Evolutionary conservation across 345 rosid species (phyloP).

Genomic region (Melaleuca alternifolia): DNA sequence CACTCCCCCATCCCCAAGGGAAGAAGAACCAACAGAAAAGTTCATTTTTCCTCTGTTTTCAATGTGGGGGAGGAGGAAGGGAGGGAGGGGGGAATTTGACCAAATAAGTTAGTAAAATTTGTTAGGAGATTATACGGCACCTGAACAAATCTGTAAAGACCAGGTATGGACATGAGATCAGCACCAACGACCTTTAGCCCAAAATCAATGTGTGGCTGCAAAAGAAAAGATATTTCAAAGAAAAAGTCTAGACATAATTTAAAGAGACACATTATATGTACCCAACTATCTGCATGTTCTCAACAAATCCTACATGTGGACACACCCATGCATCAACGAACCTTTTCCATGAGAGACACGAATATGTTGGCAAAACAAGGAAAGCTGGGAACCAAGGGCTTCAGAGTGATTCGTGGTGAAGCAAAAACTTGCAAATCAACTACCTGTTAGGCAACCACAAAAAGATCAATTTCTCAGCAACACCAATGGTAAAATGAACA

Average conservation of each 20-base stretch:
- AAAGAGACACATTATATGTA: not conserved
- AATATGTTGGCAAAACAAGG: conserved; percentile 88
- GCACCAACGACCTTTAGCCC: conserved; percentile 89
- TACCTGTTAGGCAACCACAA: conserved; percentile 26
- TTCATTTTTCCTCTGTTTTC: not conserved
- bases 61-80: not conserved
- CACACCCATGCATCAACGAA: conserved; percentile 8
- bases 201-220: conserved; percentile 95
- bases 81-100: not conserved
- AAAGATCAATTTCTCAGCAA: not conserved
- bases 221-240: not conserved
- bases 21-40: not conserved
- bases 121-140: conserved; percentile 14
- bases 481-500: not conserved
- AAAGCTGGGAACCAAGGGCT: conserved; percentile 89
- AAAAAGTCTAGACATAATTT: not conserved
- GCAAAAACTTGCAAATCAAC: conserved; percentile 93
- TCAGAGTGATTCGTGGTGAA: conserved; percentile 81
- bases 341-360: conserved; percentile 97
- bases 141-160: conserved; percentile 88
- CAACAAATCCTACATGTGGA: not conserved
- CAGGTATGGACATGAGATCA: conserved; percentile 98
- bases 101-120: not conserved
- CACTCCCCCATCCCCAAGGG: not conserved
- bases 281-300: not conserved